Percentiles rank a stretch among this genome's conserved stretches.
phyloP scores from a whole-genome alignment of 208 protist species.

The Wallacemonas collosoma region DNA sequence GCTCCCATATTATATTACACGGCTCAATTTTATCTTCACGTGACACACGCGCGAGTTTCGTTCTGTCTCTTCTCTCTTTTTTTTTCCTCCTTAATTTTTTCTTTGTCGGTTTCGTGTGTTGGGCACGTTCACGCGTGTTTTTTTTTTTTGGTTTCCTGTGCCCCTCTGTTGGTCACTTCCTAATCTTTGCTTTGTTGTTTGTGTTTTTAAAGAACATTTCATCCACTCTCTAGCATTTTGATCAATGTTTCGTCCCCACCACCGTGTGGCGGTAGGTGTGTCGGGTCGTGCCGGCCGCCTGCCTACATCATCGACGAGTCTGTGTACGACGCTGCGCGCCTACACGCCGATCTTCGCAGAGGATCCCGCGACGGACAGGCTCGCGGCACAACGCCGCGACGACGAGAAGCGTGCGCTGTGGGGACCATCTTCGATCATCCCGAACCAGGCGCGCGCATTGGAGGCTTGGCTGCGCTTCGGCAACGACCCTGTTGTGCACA shows the following conservation, averaged over 20 bases:
- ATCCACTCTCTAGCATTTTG: not conserved
- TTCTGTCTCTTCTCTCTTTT: not conserved
- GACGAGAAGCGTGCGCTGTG: slow-evolving; percentile 78
- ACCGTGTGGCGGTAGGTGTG: slow-evolving; percentile 1
- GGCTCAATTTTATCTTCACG: too few species aligned
- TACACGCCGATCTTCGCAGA: slow-evolving; percentile 84
- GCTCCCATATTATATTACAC: too few species aligned
- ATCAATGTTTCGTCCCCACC: slow-evolving; percentile 13
- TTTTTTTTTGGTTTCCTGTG: not conserved
- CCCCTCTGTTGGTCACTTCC: slow-evolving; percentile 13
- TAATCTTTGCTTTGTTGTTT: not conserved
- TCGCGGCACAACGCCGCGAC: slow-evolving; percentile 36
- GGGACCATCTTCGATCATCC: slow-evolving; percentile 33
- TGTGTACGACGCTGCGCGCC: slow-evolving; percentile 23
- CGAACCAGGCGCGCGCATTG: slow-evolving; percentile 39
- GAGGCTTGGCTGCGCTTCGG: slow-evolving; percentile 84
- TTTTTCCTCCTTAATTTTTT: slow-evolving; percentile 7
- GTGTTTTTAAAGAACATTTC: not conserved
- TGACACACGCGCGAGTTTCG: too few species aligned
- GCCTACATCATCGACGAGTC: not conserved
- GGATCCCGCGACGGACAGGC: slow-evolving; percentile 41
- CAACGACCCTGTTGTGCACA: slow-evolving; percentile 87
- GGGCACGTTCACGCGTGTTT: not conserved
- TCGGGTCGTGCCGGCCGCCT: not conserved
- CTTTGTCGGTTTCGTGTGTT: slow-evolving; percentile 3